Percentiles rank a stretch among this genome's conserved stretches.
phyloP scores from a whole-genome alignment of 2,329 filamentous ascomycete species.

The Penicillium capsulatum region DNA sequence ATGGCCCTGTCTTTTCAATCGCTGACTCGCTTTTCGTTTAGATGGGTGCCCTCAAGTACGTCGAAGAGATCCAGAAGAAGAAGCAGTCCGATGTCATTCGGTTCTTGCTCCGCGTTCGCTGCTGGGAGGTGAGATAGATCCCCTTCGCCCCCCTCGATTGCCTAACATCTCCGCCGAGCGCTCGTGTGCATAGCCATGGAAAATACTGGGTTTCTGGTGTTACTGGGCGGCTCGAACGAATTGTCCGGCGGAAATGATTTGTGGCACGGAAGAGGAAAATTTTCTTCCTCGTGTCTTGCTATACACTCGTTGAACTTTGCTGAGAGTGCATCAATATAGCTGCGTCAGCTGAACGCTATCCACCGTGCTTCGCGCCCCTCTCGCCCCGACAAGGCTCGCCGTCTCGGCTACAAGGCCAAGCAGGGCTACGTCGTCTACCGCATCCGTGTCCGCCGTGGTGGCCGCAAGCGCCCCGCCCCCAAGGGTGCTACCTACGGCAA shows the following conservation, averaged over 20 bases:
- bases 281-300: slow-evolving; percentile 58
- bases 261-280: slow-evolving; percentile 43
- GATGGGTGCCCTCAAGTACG: slow-evolving; percentile 99
- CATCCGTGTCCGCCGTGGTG: slow-evolving; percentile 95
- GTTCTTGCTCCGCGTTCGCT: slow-evolving; percentile 99
- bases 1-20: neutral
- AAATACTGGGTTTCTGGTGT: slow-evolving; percentile 28
- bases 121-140: slow-evolving; percentile 78
- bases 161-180: slow-evolving; percentile 37
- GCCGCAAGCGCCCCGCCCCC: slow-evolving; percentile 90
- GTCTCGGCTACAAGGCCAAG: slow-evolving; percentile 99
- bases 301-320: slow-evolving; percentile 99
- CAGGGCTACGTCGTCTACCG: slow-evolving; percentile 99
- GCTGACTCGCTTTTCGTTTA: slow-evolving; percentile 33
- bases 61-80: slow-evolving; percentile 99
- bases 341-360: slow-evolving; percentile 99
- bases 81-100: slow-evolving; percentile 99
- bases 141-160: slow-evolving; percentile 32
- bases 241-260: slow-evolving; percentile 39
- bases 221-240: slow-evolving; percentile 32
- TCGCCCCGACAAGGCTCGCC: slow-evolving; percentile 99
- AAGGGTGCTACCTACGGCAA: slow-evolving; percentile 99
- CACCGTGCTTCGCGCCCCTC: slow-evolving; percentile 97
- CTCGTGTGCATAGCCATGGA: slow-evolving; percentile 36
- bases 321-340: slow-evolving; percentile 99